These are phyloP conservation scores for Trifolium subterraneum DNA, from an alignment of 306 rosid genomes.

Conservation along the genomic window DNA sequence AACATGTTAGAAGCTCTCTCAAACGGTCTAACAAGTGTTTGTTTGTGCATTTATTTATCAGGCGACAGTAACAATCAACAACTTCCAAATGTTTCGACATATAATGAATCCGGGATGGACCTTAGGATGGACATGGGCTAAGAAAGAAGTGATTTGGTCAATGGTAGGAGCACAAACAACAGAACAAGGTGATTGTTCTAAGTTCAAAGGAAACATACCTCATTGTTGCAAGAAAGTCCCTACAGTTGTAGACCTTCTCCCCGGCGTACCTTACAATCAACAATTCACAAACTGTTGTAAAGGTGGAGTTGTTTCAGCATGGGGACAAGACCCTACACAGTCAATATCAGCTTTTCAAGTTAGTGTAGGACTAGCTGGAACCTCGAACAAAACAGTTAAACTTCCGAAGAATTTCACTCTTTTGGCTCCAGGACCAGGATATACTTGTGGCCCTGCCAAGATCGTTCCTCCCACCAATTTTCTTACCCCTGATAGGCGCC, in stretches of 20 bases:
- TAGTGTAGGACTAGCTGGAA: constrained; percentile 83
- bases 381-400: constrained; percentile 82
- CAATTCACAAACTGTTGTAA: constrained; percentile 89
- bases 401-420: constrained; percentile 89
- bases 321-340: constrained; percentile 93
- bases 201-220: constrained; percentile 78
- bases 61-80: constrained; percentile 78
- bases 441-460: constrained; percentile 92
- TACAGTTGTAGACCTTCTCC: constrained; percentile 83
- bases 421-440: constrained; percentile 90
- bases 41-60: constrained; percentile 30
- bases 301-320: constrained; percentile 87
- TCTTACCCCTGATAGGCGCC: constrained; percentile 73
- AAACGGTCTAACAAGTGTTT: background rate
- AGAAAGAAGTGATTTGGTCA: constrained; percentile 88
- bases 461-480: constrained; percentile 79
- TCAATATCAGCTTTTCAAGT: constrained; percentile 84
- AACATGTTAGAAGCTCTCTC: background rate
- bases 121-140: constrained; percentile 94
- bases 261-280: constrained; percentile 95
- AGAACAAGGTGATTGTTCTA: constrained; percentile 96
- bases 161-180: constrained; percentile 83
- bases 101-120: constrained; percentile 95
- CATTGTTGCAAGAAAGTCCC: constrained; percentile 92
- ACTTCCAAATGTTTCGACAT: constrained; percentile 91